Base-by-base conservation (phyloP, 2,329 filamentous ascomycete genomes). In the Venturia aucupariae region DNA sequence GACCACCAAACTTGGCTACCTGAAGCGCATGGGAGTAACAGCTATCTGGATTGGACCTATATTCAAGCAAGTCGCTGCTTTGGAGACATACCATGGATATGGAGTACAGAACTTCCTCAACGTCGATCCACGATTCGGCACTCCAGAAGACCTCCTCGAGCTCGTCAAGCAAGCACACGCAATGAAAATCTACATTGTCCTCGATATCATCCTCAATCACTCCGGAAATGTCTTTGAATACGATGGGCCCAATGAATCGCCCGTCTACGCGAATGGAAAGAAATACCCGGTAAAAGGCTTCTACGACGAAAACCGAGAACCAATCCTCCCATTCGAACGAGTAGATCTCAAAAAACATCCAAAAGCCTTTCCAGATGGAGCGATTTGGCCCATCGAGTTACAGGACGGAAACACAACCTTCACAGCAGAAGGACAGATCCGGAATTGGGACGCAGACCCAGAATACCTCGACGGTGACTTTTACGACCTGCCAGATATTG, bases 191-290 rank as follows among this genome's bases (percentile, higher is more conserved):
- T 69, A 68, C 42, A 66, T 71, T 3, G 67, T 71, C 39, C 65
- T 70, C 15, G 70, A 71, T 44, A 68, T 71, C 32, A 69, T 71
- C 42, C 54, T 67, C 35, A 70, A 71, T 54, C 70, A 67, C 54
- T 11, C 62, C 22, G 64, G 61, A 27, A 54, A 65, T 41, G 64
- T 65, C 19, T 65, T 64, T 19, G 27, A 30, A 17, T 65, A 65
- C 32, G 46, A 65, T 4, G 24, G 62, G 13, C 54, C 61, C 2
- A 39, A 32, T 19, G 27, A 35, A 44, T 30, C 30, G 13, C 22
- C 38, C 22, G 30, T 27, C 5, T 44, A 54, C 11, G 27, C 4
- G 15, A 3, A 39, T 27, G 32, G 35, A 11, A 4, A 41, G 38
- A 54, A 15, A 38, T 65, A 61, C 35, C 30, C 61, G 22, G 55